A percentile compares a stretch with the other conserved stretches of the same genome.
phyloP scores from a whole-genome alignment of 495 filamentous ascomycete species.

The Hamigera avellanea region DNA sequence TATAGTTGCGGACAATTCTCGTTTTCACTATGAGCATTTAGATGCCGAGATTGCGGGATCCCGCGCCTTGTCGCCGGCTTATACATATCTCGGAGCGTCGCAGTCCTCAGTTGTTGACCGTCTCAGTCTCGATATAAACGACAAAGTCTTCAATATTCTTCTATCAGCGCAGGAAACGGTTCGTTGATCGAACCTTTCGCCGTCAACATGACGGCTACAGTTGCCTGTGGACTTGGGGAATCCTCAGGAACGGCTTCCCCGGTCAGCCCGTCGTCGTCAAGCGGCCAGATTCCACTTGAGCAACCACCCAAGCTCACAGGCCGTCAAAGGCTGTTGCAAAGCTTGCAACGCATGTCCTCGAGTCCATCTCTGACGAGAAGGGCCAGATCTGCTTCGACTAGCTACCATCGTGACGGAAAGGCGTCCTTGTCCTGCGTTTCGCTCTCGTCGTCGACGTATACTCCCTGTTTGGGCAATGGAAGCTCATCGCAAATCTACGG shows the following conservation, averaged over 20 bases:
- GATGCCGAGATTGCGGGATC: slow-evolving; percentile 6
- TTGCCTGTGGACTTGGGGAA: slow-evolving; percentile 15
- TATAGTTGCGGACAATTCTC: slow-evolving; percentile 1
- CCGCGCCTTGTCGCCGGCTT: slow-evolving; percentile 4
- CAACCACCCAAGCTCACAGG: slow-evolving; percentile 55
- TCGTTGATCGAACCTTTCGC: background rate
- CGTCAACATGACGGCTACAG: slow-evolving; percentile 20
- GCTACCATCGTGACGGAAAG: slow-evolving; percentile 52
- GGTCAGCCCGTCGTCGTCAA: slow-evolving; percentile 17
- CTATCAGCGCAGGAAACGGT: slow-evolving; percentile 1
- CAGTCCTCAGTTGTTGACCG: too few species aligned
- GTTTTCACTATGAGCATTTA: slow-evolving; percentile 11
- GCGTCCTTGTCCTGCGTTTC: slow-evolving; percentile 83
- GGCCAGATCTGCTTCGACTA: slow-evolving; percentile 43
- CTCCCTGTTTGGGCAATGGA: slow-evolving; percentile 35
- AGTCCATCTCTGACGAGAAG: slow-evolving; percentile 61
- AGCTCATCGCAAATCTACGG: slow-evolving; percentile 52
- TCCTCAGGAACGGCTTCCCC: slow-evolving; percentile 16
- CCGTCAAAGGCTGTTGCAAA: slow-evolving; percentile 61
- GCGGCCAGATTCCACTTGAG: slow-evolving; percentile 35
- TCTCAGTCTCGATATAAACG: background rate
- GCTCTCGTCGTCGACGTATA: slow-evolving; percentile 51
- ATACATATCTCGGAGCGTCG: background rate
- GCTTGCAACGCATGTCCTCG: slow-evolving; percentile 80
- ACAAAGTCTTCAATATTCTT: background rate